Evolutionary conservation across 2,329 filamentous ascomycete genomes (phyloP).

Genomic region (Nigrograna mackinnonii): DNA sequence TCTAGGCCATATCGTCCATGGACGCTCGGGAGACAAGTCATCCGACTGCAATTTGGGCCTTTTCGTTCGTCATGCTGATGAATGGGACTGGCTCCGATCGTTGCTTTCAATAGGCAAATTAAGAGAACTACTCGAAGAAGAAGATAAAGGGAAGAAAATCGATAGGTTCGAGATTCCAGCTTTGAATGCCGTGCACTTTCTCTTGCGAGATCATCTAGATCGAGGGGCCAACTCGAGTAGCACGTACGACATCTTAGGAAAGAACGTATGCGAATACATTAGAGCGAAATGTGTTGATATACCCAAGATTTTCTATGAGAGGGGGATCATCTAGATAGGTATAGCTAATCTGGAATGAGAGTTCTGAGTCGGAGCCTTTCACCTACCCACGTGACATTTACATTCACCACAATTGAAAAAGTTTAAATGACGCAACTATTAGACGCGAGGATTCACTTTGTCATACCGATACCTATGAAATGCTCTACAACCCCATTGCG

Average conservation of each 20-base stretch:
- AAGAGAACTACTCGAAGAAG: slow-evolving; percentile 20
- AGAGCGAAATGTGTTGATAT: slow-evolving; percentile 11
- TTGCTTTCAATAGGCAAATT: slow-evolving; percentile 21
- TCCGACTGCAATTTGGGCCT: slow-evolving; percentile 27
- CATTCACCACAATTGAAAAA: too few species aligned
- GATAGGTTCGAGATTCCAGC: slow-evolving; percentile 22
- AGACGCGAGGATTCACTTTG: too few species aligned
- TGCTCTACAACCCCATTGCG: too few species aligned
- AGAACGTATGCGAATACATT: slow-evolving; percentile 30
- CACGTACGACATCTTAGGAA: slow-evolving; percentile 49
- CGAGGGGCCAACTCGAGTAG: slow-evolving; percentile 44
- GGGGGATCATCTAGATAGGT: slow-evolving; percentile 6
- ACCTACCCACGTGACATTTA: too few species aligned
- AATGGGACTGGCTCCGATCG: slow-evolving; percentile 27
- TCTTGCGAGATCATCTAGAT: slow-evolving; percentile 49
- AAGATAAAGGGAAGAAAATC: slow-evolving; percentile 20
- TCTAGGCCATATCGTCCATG: slow-evolving; percentile 36
- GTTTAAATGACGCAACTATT: too few species aligned
- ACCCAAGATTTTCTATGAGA: slow-evolving; percentile 9
- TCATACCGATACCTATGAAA: too few species aligned
- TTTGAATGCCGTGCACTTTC: slow-evolving; percentile 42
- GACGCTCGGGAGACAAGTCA: slow-evolving; percentile 28
- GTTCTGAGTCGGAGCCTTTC: too few species aligned
- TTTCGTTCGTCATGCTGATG: slow-evolving; percentile 24
- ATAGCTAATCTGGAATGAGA: neutral